phyloP scores from a whole-genome alignment of 2,329 filamentous ascomycete species.

The Nemania sp. region DNA sequence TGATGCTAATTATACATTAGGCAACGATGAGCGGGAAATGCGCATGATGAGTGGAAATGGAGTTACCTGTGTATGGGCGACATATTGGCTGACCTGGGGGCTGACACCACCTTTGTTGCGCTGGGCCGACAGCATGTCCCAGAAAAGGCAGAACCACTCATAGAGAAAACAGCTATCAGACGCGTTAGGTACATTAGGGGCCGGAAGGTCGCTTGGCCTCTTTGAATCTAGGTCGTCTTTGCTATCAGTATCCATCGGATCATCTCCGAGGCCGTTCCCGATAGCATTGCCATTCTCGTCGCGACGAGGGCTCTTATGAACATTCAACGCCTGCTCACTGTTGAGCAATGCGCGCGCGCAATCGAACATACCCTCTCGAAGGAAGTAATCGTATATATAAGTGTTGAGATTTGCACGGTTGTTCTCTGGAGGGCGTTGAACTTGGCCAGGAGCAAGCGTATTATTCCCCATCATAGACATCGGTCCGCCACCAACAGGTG shows the following conservation, averaged over 20 bases:
- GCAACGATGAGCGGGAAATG: constrained; percentile 20
- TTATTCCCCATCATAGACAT: constrained; percentile 69
- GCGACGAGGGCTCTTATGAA: constrained; percentile 68
- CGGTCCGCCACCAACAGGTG: constrained; percentile 61
- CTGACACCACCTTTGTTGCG: constrained; percentile 66
- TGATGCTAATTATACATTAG: constrained; percentile 55
- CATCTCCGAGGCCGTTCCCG: constrained; percentile 70
- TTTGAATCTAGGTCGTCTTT: constrained; percentile 78
- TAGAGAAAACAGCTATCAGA: constrained; percentile 83
- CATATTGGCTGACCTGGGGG: constrained; percentile 71
- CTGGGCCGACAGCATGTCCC: constrained; percentile 90
- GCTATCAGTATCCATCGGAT: constrained; percentile 79
- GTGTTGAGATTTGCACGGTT: constrained; percentile 71
- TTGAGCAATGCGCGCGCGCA: constrained; percentile 75
- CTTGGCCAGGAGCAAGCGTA: constrained; percentile 41
- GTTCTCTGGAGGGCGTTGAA: constrained; percentile 43
- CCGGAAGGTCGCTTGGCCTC: constrained; percentile 77
- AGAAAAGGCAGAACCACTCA: constrained; percentile 97
- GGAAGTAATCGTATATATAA: constrained; percentile 89
- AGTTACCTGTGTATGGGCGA: constrained; percentile 79
- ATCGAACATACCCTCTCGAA: constrained; percentile 82
- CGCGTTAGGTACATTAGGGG: constrained; percentile 67
- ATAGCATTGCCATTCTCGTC: constrained; percentile 69
- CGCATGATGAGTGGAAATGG: constrained; percentile 15
- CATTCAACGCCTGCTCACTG: constrained; percentile 67